Evolutionary conservation across 1,284 basidiomycete species (phyloP), one percentile per base, ranked within the genome.

Genomic region (Taiwanofungus camphoratus): DNA sequence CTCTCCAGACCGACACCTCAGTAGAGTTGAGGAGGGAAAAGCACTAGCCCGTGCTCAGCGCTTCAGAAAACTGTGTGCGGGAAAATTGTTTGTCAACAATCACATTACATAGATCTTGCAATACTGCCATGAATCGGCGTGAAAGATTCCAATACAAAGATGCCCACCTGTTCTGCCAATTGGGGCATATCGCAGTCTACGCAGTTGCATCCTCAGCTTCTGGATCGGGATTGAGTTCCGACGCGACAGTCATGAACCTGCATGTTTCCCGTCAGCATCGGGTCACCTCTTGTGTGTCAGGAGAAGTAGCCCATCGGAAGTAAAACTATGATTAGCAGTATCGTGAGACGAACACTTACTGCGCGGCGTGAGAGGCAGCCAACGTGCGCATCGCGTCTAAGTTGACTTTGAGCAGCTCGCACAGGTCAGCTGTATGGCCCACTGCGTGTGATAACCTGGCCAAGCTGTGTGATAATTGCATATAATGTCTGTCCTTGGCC

Each of bases 321-420:
- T 20, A 16, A 7, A 12, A 9, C 8, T 9, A 18, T 8, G 31
- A 33, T 7, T 9, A 9, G 15, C 18, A 13, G 16, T 7, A 33
- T 33, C n/a, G n/a, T n/a, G 16, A 18, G n/a, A 45, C 9, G 15
- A 29, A 19, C 12, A 61, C 77, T 49, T 53, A 84, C 82, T 82
- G 84, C 36, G 83, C 81, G 16, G 81, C 81, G 60, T 87, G 82
- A 37, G 79, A 67, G 1, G 80, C 82, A 15, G 82, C 77, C 52
- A 87, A 77, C 9, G 75, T 74, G 39, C 77, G 68, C 81, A 87
- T 85, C 9, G 83, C 77, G 50, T 84, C 73, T 39, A 87, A 61
- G 63, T 86, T 83, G 37, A 73, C 68, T 55, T 83, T 79, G 41
- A 86, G 68, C 44, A 77, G 76, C 57, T 83, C 83, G 58, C 80